phyloP scores from a whole-genome alignment of 2,329 filamentous ascomycete genomes.

The Fusarium continuum region DNA sequence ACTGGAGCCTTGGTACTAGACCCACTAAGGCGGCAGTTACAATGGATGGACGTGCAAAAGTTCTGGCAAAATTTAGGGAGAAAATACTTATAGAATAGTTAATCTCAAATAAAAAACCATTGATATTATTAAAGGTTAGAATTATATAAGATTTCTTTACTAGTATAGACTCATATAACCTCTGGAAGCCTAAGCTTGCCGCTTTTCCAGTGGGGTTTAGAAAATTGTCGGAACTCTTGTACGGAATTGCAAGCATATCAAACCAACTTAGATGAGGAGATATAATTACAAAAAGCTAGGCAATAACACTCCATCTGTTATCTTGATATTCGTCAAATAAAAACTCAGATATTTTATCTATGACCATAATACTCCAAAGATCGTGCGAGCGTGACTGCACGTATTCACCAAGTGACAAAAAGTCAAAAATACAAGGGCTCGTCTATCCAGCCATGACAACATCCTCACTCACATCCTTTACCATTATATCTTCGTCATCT shows the following conservation, averaged over 20 bases:
- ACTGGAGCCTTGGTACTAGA: conserved; percentile 32
- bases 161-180: too few species aligned
- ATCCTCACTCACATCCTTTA: conserved; percentile 51
- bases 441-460: conserved; percentile 53
- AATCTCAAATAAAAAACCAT: too few species aligned
- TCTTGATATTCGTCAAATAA: background rate
- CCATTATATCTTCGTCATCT: conserved; percentile 46
- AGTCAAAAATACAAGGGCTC: conserved; percentile 7
- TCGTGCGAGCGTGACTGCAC: conserved; percentile 13
- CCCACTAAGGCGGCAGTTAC: conserved; percentile 9
- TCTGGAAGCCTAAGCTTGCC: too few species aligned
- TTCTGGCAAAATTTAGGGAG: too few species aligned
- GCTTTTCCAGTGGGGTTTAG: too few species aligned
- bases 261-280: too few species aligned
- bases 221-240: too few species aligned
- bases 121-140: too few species aligned
- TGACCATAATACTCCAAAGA: conserved; percentile 32
- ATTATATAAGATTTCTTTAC: too few species aligned
- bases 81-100: too few species aligned
- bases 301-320: background rate
- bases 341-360: conserved; percentile 28
- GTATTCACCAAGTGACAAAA: conserved; percentile 4
- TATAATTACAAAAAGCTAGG: too few species aligned
- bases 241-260: too few species aligned
- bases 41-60: background rate